Percentiles rank a stretch among this genome's conserved stretches.
Evolutionary conservation across 805 yeast species (phyloP).

Genomic region (Candida hungchunana): DNA sequence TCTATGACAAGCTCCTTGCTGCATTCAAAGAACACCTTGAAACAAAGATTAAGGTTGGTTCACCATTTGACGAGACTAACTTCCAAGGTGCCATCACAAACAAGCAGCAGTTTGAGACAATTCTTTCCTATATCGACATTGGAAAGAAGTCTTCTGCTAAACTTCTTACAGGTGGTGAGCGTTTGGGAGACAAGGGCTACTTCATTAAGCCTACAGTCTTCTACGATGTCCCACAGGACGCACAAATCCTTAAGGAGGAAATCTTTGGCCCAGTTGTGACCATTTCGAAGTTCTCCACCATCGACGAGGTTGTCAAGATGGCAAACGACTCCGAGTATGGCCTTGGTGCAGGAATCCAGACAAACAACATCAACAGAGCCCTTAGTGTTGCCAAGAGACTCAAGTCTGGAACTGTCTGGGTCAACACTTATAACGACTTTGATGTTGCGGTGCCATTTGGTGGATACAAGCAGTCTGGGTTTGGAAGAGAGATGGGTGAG

Average conservation of each 20-base stretch:
- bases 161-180: conserved; percentile 66
- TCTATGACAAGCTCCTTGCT: conserved; percentile 57
- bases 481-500: conserved; percentile 83
- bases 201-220: conserved; percentile 72
- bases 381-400: conserved; percentile 58
- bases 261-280: conserved; percentile 81
- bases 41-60: conserved; percentile 57
- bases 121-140: conserved; percentile 58
- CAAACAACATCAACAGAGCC: conserved; percentile 58
- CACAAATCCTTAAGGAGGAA: conserved; percentile 66
- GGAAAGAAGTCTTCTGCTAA: conserved; percentile 71
- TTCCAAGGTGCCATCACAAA: conserved; percentile 81
- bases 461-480: conserved; percentile 76
- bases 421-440: conserved; percentile 77
- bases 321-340: conserved; percentile 75
- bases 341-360: conserved; percentile 78
- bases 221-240: conserved; percentile 58
- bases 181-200: conserved; percentile 62
- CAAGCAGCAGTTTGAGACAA: conserved; percentile 62
- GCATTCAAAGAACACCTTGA: conserved; percentile 58
- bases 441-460: conserved; percentile 75
- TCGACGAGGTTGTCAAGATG: conserved; percentile 60
- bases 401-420: conserved; percentile 76
- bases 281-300: conserved; percentile 59
- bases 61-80: conserved; percentile 64